These are phyloP conservation scores for Bathelium albidoporum DNA, from an alignment of 495 filamentous ascomycete genomes.

Conservation along the genomic window DNA sequence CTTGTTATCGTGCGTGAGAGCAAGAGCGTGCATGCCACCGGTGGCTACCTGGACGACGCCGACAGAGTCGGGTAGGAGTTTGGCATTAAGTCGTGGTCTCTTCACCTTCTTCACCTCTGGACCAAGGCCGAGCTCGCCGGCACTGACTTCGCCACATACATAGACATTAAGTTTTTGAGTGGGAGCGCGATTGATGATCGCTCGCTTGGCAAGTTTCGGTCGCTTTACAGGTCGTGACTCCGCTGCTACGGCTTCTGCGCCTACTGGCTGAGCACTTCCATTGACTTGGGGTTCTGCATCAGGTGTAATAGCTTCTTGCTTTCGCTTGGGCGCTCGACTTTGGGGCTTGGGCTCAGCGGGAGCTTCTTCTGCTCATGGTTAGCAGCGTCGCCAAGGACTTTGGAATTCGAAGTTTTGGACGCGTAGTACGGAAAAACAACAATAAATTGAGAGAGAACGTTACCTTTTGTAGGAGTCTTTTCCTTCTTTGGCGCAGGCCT, in stretches of 20 bases:
- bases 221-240: not conserved
- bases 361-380: not conserved
- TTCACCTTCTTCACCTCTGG: slow-evolving; percentile 53
- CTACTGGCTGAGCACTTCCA: not conserved
- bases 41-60: slow-evolving; percentile 54
- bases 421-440: too few species aligned
- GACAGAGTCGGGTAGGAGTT: slow-evolving; percentile 46
- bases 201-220: not conserved
- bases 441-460: too few species aligned
- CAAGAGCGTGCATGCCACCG: slow-evolving; percentile 58
- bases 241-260: not conserved
- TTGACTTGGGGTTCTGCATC: not conserved
- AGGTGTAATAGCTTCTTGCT: not conserved
- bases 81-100: slow-evolving; percentile 54
- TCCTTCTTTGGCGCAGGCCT: not conserved
- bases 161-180: slow-evolving; percentile 49
- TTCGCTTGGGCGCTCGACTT: not conserved
- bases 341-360: not conserved
- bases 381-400: not conserved
- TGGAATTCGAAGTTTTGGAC: not conserved
- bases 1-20: slow-evolving; percentile 53
- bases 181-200: slow-evolving; percentile 31
- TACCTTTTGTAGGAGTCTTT: not conserved
- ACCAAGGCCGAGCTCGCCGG: slow-evolving; percentile 58
- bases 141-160: slow-evolving; percentile 58